Evolutionary conservation across 2,329 filamentous ascomycete genomes (phyloP).

Genomic region (Exophiala calicioides): DNA sequence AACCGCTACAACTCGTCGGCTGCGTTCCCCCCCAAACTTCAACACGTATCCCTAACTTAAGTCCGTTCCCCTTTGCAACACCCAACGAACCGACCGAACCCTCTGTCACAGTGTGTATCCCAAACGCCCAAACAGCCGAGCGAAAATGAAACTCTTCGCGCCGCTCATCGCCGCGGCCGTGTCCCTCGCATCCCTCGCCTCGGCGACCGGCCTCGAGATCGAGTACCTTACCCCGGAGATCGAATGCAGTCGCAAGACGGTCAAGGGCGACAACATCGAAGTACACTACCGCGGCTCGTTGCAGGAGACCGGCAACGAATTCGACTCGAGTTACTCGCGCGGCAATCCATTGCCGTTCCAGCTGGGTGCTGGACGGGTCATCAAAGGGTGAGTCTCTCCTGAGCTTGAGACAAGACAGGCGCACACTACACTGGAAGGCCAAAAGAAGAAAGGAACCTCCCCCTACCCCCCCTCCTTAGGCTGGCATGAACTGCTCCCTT

Average conservation of each 20-base stretch:
- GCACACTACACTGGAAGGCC: too few relatives aligned
- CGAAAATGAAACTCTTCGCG: conserved; percentile 23
- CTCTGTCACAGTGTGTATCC: background rate
- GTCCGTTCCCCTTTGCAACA: background rate
- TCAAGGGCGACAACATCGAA: conserved; percentile 73
- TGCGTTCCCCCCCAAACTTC: conserved; percentile 1
- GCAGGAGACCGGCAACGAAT: conserved; percentile 70
- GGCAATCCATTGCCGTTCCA: conserved; percentile 74
- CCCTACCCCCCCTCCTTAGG: background rate
- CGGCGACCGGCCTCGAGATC: conserved; percentile 67
- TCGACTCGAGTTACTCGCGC: conserved; percentile 82
- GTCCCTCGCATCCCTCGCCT: conserved; percentile 42
- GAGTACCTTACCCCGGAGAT: conserved; percentile 72
- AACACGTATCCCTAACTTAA: too few relatives aligned
- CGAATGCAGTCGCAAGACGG: conserved; percentile 72
- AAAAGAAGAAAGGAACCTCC: background rate
- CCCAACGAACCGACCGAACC: background rate
- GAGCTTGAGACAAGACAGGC: too few relatives aligned
- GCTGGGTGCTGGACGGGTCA: conserved; percentile 79
- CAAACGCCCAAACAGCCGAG: background rate
- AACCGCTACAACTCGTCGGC: background rate
- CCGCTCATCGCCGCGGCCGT: conserved; percentile 39
- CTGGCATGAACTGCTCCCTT: too few relatives aligned
- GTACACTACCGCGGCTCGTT: conserved; percentile 91
- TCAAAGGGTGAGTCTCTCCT: conserved; percentile 68